Evolutionary conservation across 306 rosid species (phyloP), one percentile per base, ranked within the genome.

Genomic region (Medicago arabica): DNA sequence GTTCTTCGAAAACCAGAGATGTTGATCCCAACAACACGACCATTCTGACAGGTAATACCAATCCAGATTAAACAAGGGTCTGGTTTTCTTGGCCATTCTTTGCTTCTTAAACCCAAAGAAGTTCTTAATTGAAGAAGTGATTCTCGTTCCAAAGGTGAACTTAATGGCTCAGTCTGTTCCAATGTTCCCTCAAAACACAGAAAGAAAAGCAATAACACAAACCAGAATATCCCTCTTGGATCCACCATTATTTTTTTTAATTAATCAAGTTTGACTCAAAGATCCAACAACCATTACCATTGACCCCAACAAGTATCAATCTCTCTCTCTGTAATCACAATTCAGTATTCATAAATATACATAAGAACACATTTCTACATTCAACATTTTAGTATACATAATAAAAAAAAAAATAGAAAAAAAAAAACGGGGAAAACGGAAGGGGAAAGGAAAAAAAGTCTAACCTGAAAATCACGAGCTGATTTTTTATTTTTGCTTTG

Each of bases 1-100:
- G 97, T 95, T 75, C 98, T 87, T 79, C 82, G 79, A 70, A 95
- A 95, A 47, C 98, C 96, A 83, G 93, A 87, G 60, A 95, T 85
- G 74, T 89, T 86, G 81, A 95, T 83, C 89, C 84, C 93, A 67
- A 88, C 81, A 77, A 95, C 97, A 54, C 88, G 77, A 61, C 97
- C 98, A 81, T 92, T 85, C 41, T 68, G 83, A 77, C 98, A 95
- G 0, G 55, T 65, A 8, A 92, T 76, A 1, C 97, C 98, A 34
- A 39, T 51, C 98, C 98, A 95, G 39, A 62, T 36, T 43, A 69
- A 47, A 76, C 98, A 95, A 69, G 97, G 97, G 88, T 95, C 95
- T 13, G 74, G 72, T 72, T 92, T 95, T 69, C 61, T 81, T 43
- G 98, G 98, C 98, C 97, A 95, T 44, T 92, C 97, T 81, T 50